A percentile compares a stretch with the other conserved stretches of the same genome.
phyloP scores from a whole-genome alignment of 371 early-diverging fungal genomes.

The Lichtheimia ramosa region DNA sequence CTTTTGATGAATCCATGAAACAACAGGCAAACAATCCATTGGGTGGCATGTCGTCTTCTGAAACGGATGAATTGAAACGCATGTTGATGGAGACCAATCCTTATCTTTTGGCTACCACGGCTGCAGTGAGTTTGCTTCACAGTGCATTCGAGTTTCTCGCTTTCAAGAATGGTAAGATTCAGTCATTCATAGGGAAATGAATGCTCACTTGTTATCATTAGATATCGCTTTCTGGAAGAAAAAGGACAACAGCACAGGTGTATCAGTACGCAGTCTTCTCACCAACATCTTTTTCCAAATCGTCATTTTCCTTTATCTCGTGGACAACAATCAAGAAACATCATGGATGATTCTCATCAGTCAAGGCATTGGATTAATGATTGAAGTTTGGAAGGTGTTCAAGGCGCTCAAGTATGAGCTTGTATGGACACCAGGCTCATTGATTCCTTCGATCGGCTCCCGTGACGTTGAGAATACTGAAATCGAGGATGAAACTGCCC shows the following conservation, averaged over 20 bases:
- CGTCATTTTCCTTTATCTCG: conserved; percentile 84
- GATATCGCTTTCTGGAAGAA: conserved; percentile 93
- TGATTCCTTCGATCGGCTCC: conserved; percentile 35
- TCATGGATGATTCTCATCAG: conserved; percentile 86
- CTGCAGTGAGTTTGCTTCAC: conserved; percentile 81
- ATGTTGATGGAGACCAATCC: conserved; percentile 93
- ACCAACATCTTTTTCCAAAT: conserved; percentile 85
- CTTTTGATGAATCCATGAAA: conserved; percentile 61
- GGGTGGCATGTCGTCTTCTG: conserved; percentile 60
- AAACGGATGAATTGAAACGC: conserved; percentile 71
- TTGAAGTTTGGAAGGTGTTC: conserved; percentile 91
- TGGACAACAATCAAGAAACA: conserved; percentile 87
- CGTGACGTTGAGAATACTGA: conserved; percentile 51
- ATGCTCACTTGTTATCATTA: conserved; percentile 17
- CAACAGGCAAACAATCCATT: conserved; percentile 66
- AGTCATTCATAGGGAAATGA: not conserved
- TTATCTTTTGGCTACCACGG: conserved; percentile 73
- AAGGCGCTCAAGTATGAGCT: conserved; percentile 78
- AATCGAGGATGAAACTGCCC: conserved; percentile 73
- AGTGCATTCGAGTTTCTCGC: conserved; percentile 92
- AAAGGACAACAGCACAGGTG: conserved; percentile 78
- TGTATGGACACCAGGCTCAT: conserved; percentile 40
- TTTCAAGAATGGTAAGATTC: conserved; percentile 82
- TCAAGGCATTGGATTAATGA: conserved; percentile 74
- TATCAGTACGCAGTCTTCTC: conserved; percentile 82